Evolutionary conservation across 345 rosid genomes (phyloP), one percentile per base, ranked within the genome.

Genomic region (Carallia pectinifolia): DNA sequence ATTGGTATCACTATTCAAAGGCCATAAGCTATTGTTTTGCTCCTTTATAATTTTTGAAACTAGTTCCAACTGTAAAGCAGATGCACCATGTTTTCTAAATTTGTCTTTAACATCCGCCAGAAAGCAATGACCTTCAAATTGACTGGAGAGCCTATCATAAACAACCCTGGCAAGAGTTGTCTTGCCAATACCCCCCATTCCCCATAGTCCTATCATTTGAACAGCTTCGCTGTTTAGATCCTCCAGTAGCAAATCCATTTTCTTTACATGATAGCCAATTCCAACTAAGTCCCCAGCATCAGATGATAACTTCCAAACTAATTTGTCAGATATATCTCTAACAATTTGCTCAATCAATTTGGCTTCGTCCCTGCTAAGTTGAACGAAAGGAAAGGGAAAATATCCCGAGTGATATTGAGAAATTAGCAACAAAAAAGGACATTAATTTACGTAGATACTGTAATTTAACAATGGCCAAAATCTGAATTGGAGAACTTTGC

Each of bases 171-270:
- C n/a, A 27, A 59, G 18, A n/a, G 58, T 69, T 7, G 65, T 60
- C 58, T 69, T 69, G 53, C 65, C 72, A 12, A 60, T 44, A 4
- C 72, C 72, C 6, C 65, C 55, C 31, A 69, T 40, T 16, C 72
- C 72, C 48, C 58, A 47, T 5, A 60, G 30, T 48, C 44, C 44
- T 23, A 53, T 15, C 33, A 47, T 44, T 15, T 62, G 48, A 39
- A 58, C 58, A 16, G 15, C 15, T 1, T 23, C 5, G 13, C 5
- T 2, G 4, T 29, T 23, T 6, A 55, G 40, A 15, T 47, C 44
- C 23, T 23, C 23, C 6, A 71, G 36, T 9, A 38, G 50, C 30
- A 7, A 9, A 23, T 63, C 54, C 33, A 71, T 64, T 63, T 71
- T 39, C 6, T 10, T 31, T 6, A 63, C 36, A 13, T 44, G 63